These are phyloP conservation scores for Blastosporella zonata DNA, from an alignment of 1,284 basidiomycete genomes.

Conservation along the genomic window DNA sequence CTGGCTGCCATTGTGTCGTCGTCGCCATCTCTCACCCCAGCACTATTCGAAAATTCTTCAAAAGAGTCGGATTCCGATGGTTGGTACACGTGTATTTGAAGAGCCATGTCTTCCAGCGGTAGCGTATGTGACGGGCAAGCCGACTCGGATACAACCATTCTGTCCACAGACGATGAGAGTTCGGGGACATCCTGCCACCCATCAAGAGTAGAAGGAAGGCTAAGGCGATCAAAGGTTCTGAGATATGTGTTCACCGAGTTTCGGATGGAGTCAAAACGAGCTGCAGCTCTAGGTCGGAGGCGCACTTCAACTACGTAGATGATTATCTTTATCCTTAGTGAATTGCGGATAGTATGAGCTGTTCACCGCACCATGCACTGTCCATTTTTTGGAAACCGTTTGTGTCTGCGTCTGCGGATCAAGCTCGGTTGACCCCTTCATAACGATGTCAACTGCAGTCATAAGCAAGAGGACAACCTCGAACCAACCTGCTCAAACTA, in stretches of 20 bases:
- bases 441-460: conserved; percentile 16
- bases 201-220: conserved; percentile 61
- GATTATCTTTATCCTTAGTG: background rate
- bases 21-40: conserved; percentile 57
- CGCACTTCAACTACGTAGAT: conserved; percentile 76
- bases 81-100: conserved; percentile 88
- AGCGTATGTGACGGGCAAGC: conserved; percentile 53
- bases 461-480: conserved; percentile 4
- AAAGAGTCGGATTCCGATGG: conserved; percentile 66
- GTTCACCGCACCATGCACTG: conserved; percentile 19
- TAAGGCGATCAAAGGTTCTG: conserved; percentile 54
- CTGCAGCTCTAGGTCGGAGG: conserved; percentile 59
- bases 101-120: conserved; percentile 52
- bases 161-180: conserved; percentile 73
- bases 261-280: conserved; percentile 71
- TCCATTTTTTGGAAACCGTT: conserved; percentile 14
- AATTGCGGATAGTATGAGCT: background rate
- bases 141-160: conserved; percentile 73
- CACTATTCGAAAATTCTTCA: conserved; percentile 75
- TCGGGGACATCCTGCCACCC: conserved; percentile 76
- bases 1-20: conserved; percentile 83
- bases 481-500: background rate
- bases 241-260: conserved; percentile 62
- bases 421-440: conserved; percentile 18
- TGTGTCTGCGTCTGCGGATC: background rate